Evolutionary conservation across 1,284 basidiomycete species (phyloP).

Genomic region (Entoloma clypeatum): DNA sequence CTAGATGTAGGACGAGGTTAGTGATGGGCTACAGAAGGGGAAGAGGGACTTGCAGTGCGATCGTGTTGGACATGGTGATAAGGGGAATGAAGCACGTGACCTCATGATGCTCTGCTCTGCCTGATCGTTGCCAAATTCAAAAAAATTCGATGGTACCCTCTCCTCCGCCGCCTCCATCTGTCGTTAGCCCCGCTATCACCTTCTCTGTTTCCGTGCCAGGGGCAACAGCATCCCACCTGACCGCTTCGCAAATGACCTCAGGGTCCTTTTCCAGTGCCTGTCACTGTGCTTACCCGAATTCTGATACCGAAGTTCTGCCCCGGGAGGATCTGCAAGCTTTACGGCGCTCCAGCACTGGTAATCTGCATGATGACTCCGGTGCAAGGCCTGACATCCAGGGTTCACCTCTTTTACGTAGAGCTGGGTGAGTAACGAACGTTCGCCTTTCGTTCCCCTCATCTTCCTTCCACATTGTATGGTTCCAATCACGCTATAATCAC

Average conservation of each 20-base stretch:
- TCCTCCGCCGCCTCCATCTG: too few relatives aligned
- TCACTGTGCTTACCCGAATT: too few relatives aligned
- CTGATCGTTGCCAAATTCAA: neutral
- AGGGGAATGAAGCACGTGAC: constrained; percentile 17
- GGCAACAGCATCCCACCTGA: too few relatives aligned
- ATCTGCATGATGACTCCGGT: constrained; percentile 3
- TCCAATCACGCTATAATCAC: too few relatives aligned
- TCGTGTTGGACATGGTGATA: constrained; percentile 67
- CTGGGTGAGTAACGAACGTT: constrained; percentile 42
- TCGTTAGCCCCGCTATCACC: too few relatives aligned
- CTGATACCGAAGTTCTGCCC: too few relatives aligned
- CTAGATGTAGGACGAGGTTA: constrained; percentile 31
- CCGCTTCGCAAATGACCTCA: too few relatives aligned
- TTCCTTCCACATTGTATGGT: too few relatives aligned
- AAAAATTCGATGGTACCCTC: too few relatives aligned
- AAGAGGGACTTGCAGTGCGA: constrained; percentile 54
- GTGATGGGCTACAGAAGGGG: neutral
- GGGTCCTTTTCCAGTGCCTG: too few relatives aligned
- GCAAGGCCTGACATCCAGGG: constrained; percentile 18
- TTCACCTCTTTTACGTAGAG: constrained; percentile 43
- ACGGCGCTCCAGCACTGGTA: constrained; percentile 9
- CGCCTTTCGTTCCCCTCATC: neutral
- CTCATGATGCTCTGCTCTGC: constrained; percentile 2
- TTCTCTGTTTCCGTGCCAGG: too few relatives aligned
- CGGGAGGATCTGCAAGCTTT: neutral